Percentiles rank a stretch among this genome's conserved stretches.
Conservation (phyloP, 2,329 filamentous ascomycete species). For the Diaporthe humulicola region DNA sequence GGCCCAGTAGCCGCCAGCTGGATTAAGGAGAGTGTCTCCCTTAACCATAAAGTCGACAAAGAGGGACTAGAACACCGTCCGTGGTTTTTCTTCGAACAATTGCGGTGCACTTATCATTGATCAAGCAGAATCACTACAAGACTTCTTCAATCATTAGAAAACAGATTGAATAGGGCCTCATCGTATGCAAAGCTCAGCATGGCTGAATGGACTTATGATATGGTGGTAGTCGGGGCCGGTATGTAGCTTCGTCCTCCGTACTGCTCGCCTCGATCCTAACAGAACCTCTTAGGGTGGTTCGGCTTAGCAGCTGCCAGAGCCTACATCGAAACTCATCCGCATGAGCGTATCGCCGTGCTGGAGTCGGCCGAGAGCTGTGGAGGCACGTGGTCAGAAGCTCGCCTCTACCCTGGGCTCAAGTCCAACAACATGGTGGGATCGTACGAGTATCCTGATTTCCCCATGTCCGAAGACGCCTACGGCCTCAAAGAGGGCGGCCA, state of each 20-base stretch:
- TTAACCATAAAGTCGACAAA: conserved; percentile 17
- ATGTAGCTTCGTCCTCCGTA: background rate
- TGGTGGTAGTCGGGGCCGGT: conserved; percentile 40
- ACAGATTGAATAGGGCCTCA: background rate
- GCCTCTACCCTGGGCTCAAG: conserved; percentile 71
- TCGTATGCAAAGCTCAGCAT: conserved; percentile 10
- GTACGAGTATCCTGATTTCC: conserved; percentile 75
- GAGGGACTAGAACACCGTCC: background rate
- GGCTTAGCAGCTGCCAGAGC: conserved; percentile 67
- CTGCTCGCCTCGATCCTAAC: background rate
- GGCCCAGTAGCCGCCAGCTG: conserved; percentile 16
- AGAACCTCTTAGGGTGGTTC: conserved; percentile 55
- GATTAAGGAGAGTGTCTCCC: background rate
- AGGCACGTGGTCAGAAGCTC: conserved; percentile 71
- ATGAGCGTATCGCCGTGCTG: conserved; percentile 60
- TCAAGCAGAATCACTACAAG: background rate
- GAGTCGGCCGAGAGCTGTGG: conserved; percentile 66
- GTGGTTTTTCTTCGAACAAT: background rate
- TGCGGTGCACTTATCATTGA: background rate
- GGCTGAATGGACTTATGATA: conserved; percentile 31
- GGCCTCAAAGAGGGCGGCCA: conserved; percentile 51
- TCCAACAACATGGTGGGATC: conserved; percentile 75
- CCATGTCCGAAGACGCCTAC: conserved; percentile 65
- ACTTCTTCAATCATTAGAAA: background rate
- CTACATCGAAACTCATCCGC: conserved; percentile 63